Percentiles rank a stretch among this genome's conserved stretches.
These are phyloP conservation scores for Cutaneotrichosporon sp. DNA, from an alignment of 1,284 basidiomycete genomes.

Conservation along the genomic window DNA sequence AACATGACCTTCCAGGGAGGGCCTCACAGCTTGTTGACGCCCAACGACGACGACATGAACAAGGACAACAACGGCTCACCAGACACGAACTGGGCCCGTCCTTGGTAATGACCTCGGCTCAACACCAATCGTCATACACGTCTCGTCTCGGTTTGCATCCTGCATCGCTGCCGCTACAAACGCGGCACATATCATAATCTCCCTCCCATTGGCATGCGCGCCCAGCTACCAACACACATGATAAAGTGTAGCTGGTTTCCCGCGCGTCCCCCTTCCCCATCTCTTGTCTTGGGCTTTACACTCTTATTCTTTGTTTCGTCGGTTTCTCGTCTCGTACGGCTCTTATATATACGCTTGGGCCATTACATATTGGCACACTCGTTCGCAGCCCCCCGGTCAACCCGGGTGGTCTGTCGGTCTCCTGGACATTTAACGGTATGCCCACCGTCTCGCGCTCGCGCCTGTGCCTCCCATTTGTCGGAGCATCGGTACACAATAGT, in stretches of 20 bases:
- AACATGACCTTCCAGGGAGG: slow-evolving; percentile 27
- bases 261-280: neutral
- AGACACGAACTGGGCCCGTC: neutral
- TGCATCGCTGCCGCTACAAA: neutral
- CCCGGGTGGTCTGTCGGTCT: no score
- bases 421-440: no score
- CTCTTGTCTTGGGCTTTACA: neutral
- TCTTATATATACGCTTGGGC: neutral
- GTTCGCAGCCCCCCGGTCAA: no score
- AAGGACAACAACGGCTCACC: slow-evolving; percentile 9
- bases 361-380: no score
- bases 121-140: no score
- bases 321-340: slow-evolving; percentile 1
- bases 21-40: slow-evolving; percentile 3
- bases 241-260: neutral
- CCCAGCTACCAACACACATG: neutral
- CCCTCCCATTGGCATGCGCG: neutral
- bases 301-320: neutral
- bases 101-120: neutral
- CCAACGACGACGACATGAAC: slow-evolving; percentile 12
- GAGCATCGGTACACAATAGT: neutral
- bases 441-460: no score
- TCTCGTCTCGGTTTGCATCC: neutral
- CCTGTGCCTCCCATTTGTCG: no score
- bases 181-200: neutral